phyloP scores from a whole-genome alignment of 2,329 filamentous ascomycete genomes.

The Thermochaetoides dissita region DNA sequence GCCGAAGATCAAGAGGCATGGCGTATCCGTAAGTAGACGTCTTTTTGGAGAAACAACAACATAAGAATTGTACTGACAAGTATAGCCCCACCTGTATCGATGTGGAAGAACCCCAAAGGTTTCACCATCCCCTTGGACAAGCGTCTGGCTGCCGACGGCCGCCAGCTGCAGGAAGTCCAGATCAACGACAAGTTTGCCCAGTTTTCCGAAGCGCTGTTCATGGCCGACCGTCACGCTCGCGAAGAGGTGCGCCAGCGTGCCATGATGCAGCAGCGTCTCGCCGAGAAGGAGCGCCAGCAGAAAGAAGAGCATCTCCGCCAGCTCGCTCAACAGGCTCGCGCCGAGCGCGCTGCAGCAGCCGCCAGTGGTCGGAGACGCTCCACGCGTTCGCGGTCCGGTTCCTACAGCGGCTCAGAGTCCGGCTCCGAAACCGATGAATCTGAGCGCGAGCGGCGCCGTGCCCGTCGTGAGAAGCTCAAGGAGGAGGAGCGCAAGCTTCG shows the following conservation, averaged over 20 bases:
- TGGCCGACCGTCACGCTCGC: slow-evolving; percentile 83
- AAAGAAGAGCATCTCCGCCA: slow-evolving; percentile 86
- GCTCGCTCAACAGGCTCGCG: slow-evolving; percentile 80
- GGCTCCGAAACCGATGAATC: slow-evolving; percentile 47
- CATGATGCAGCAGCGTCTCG: slow-evolving; percentile 87
- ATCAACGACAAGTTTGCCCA: slow-evolving; percentile 99
- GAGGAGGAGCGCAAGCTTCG: slow-evolving; percentile 83
- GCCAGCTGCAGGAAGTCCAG: slow-evolving; percentile 79
- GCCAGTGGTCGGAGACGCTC: slow-evolving; percentile 8
- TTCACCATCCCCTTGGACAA: slow-evolving; percentile 96
- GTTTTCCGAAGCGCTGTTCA: slow-evolving; percentile 86
- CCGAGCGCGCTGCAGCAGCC: slow-evolving; percentile 50
- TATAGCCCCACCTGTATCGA: slow-evolving; percentile 65
- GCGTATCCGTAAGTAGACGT: slow-evolving; percentile 44
- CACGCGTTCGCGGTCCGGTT: slow-evolving; percentile 30
- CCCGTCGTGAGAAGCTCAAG: slow-evolving; percentile 60
- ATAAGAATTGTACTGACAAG: neutral
- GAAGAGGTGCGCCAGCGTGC: slow-evolving; percentile 90
- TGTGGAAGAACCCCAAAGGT: slow-evolving; percentile 99
- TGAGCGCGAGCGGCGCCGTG: slow-evolving; percentile 61
- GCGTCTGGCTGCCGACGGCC: slow-evolving; percentile 81
- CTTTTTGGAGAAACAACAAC: neutral
- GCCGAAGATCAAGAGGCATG: slow-evolving; percentile 95
- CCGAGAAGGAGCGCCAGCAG: slow-evolving; percentile 88
- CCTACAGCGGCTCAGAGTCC: slow-evolving; percentile 40